A percentile compares a stretch with the other conserved stretches of the same genome.
Conservation (phyloP, 139 green algal species). For the Penium margaritaceum region DNA sequence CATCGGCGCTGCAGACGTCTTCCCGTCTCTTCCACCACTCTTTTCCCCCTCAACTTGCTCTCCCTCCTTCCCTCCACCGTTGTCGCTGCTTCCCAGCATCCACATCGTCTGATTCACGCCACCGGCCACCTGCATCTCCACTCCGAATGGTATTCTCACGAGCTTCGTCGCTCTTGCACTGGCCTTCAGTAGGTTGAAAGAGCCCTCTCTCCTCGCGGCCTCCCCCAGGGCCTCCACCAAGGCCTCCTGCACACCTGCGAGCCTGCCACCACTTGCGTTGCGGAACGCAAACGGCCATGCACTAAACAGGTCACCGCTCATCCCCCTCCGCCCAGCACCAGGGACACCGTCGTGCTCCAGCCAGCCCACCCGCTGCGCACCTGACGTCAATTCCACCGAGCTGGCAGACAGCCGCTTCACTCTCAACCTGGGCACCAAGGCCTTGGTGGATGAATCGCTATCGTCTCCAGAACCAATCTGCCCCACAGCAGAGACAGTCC, state of each 20-base stretch:
- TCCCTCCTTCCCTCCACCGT: background rate
- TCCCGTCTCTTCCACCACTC: too few species aligned
- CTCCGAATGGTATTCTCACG: slow-evolving; percentile 10
- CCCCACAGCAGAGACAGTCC: background rate
- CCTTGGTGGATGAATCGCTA: background rate
- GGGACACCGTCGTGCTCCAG: background rate
- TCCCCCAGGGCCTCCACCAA: slow-evolving; percentile 9
- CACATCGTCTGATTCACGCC: background rate
- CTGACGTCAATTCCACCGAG: slow-evolving; percentile 1
- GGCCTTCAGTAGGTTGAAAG: slow-evolving; percentile 9
- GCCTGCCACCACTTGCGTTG: background rate
- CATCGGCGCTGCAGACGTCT: too few species aligned
- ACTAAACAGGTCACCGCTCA: too few species aligned
- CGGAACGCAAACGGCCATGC: slow-evolving; percentile 15
- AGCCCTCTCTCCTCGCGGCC: background rate
- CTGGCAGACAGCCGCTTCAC: slow-evolving; percentile 11
- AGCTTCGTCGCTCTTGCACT: slow-evolving; percentile 2
- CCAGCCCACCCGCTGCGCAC: too few species aligned
- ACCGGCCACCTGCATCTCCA: background rate
- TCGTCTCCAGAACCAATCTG: too few species aligned
- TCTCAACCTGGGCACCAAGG: background rate
- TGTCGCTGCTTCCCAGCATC: background rate
- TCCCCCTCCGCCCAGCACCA: background rate
- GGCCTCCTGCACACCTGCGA: slow-evolving; percentile 4
- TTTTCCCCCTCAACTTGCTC: background rate